phyloP scores from a whole-genome alignment of 148 eudicot genomes.

The Nepenthes gracilis region DNA sequence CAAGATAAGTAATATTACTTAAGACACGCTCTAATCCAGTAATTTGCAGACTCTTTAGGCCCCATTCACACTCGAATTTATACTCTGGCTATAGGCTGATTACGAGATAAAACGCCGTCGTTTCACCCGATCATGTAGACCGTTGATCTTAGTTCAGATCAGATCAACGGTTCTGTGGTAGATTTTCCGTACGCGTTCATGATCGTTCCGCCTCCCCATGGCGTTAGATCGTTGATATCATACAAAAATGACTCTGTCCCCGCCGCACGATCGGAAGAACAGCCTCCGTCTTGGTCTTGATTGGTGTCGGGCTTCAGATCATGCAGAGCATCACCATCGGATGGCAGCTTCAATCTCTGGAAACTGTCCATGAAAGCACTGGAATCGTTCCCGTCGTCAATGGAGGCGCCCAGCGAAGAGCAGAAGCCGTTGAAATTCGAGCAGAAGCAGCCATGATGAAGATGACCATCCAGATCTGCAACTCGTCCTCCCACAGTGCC shows the following conservation, averaged over 20 bases:
- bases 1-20: no score
- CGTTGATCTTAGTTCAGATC: background rate
- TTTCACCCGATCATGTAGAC: background rate
- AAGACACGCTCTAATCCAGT: background rate
- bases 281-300: slow-evolving; percentile 69
- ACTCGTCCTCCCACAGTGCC: slow-evolving; percentile 9
- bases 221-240: slow-evolving; percentile 31
- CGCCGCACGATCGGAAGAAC: slow-evolving; percentile 14
- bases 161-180: slow-evolving; percentile 51
- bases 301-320: slow-evolving; percentile 83
- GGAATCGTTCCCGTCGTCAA: slow-evolving; percentile 20
- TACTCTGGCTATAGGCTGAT: background rate
- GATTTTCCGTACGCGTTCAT: slow-evolving; percentile 58
- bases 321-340: slow-evolving; percentile 13
- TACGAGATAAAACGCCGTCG: background rate
- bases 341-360: slow-evolving; percentile 32
- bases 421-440: slow-evolving; percentile 14
- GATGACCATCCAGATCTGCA: slow-evolving; percentile 8
- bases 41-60: no score
- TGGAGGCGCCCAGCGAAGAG: slow-evolving; percentile 26
- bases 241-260: slow-evolving; percentile 36
- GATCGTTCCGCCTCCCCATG: slow-evolving; percentile 36
- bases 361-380: slow-evolving; percentile 15
- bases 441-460: slow-evolving; percentile 10
- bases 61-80: background rate